Conservation (phyloP, 2,329 filamentous ascomycete species). For the Colletotrichum aenigma region DNA sequence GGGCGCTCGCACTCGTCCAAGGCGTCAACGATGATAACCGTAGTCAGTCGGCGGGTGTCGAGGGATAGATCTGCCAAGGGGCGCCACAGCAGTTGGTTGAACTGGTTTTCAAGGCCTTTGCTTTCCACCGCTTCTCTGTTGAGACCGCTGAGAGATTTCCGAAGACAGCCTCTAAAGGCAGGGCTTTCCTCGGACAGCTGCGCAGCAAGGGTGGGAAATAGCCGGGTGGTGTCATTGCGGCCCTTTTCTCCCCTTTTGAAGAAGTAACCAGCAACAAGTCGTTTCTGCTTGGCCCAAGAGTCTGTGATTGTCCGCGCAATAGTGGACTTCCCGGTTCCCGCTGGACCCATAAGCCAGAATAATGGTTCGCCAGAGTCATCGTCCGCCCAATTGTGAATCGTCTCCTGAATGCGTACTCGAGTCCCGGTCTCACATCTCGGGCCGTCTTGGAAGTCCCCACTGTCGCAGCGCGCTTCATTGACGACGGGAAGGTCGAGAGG, state of each 20-base stretch:
- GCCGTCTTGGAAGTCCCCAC: not conserved
- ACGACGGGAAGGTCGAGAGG: not conserved
- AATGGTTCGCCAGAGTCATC: conserved; percentile 2
- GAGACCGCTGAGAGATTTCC: conserved; percentile 33
- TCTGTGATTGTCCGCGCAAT: conserved; percentile 37
- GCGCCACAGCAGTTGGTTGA: conserved; percentile 39
- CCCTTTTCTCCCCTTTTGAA: conserved; percentile 47
- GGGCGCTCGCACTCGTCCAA: conserved; percentile 28
- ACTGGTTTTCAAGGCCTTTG: conserved; percentile 39
- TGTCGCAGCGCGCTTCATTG: not conserved
- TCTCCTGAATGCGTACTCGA: not conserved
- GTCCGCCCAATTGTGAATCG: not conserved
- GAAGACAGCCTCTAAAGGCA: conserved; percentile 20
- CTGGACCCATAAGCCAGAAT: conserved; percentile 42
- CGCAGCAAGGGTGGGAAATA: conserved; percentile 44
- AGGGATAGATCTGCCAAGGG: conserved; percentile 30
- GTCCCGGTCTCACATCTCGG: not conserved
- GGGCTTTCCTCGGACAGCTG: conserved; percentile 27
- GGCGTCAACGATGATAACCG: conserved; percentile 38
- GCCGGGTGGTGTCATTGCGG: conserved; percentile 33
- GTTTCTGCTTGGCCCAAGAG: not conserved
- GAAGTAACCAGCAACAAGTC: conserved; percentile 44
- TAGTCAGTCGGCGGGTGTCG: not conserved
- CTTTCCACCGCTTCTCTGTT: conserved; percentile 22
- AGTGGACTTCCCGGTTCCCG: conserved; percentile 44